These are phyloP conservation scores for Venturia asperata DNA, from an alignment of 2,329 filamentous ascomycete genomes.

Conservation along the genomic window DNA sequence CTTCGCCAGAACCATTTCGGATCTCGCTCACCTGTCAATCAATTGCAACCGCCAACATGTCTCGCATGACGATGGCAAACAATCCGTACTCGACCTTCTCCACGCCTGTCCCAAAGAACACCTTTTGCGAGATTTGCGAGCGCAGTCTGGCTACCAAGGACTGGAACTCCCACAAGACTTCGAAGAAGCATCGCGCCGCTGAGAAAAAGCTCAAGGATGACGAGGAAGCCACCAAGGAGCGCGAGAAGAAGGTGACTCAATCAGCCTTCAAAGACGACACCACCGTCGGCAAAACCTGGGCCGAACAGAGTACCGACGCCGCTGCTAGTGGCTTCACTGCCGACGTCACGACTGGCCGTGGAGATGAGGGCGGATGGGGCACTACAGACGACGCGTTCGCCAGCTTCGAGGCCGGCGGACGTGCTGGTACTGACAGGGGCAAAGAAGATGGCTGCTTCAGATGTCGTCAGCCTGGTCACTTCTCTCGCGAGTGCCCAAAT, in stretches of 20 bases:
- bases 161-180: neutral
- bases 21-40: neutral
- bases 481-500: conserved; percentile 43
- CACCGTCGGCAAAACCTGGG: neutral
- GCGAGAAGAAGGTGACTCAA: neutral
- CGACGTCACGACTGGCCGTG: conserved; percentile 20
- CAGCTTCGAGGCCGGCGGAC: conserved; percentile 21
- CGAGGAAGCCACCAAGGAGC: neutral
- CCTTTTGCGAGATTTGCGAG: conserved; percentile 5
- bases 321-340: conserved; percentile 15
- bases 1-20: neutral
- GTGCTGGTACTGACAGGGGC: conserved; percentile 22
- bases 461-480: conserved; percentile 39
- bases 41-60: conserved; percentile 1
- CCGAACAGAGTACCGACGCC: conserved; percentile 4
- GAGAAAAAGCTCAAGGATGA: neutral
- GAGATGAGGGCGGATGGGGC: conserved; percentile 22
- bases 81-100: conserved; percentile 3
- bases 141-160: neutral
- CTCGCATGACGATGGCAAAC: neutral
- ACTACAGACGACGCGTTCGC: conserved; percentile 21
- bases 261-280: neutral
- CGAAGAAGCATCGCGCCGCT: conserved; percentile 1
- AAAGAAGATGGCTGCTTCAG: conserved; percentile 35
- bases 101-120: neutral